Evolutionary conservation across 2,329 filamentous ascomycete species (phyloP), one percentile per base, ranked within the genome.

Genomic region (Colletotrichum incanum): DNA sequence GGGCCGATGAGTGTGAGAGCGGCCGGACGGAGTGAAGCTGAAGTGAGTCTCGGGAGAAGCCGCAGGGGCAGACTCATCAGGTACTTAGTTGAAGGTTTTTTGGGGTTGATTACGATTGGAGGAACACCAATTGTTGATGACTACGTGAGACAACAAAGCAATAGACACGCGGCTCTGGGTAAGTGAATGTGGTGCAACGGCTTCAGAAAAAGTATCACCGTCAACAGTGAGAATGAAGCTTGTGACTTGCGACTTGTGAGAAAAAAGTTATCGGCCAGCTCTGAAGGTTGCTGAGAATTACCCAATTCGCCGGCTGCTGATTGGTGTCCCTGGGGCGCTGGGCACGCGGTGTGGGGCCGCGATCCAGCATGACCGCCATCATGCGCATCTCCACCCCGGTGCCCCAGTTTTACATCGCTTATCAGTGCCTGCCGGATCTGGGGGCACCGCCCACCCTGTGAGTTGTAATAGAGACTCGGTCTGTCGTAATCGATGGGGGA

Each of bases 201-300:
- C 26, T 14, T 31, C 50, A 14, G 20, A n/a, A 43, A 43, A 49
- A 31, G 14, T 18, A 39, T 39, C 34, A 34, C 16, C 37, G 49
- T 16, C 7, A 45, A 54, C 12, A 65, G 20, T 31, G 45, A 63
- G 26, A 43, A 26, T 56, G 61, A 62, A 54, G 62, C 64, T 69
- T 64, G 65, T 63, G 69, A 67, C 71, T 37, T 64, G 69, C 55
- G 69, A 58, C 71, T 55, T 31, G 28, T 43, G 67, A 70, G 43
- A 55, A 37, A 65, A 72, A 72, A 72, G 70, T 72, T 49, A 26
- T 59, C 65, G 43, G 5, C 50, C 23, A 23, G 54, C 34, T 69
- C 52, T 72, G 54, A 69, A 68, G 60, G 70, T 65, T 72, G 70
- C 69, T 72, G 69, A 72, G 69, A 52, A 72, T 72, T 72, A 56